These are phyloP conservation scores for Gryganskiella cystojenkinii DNA, from an alignment of 192 early-diverging fungal species.

Conservation along the genomic window DNA sequence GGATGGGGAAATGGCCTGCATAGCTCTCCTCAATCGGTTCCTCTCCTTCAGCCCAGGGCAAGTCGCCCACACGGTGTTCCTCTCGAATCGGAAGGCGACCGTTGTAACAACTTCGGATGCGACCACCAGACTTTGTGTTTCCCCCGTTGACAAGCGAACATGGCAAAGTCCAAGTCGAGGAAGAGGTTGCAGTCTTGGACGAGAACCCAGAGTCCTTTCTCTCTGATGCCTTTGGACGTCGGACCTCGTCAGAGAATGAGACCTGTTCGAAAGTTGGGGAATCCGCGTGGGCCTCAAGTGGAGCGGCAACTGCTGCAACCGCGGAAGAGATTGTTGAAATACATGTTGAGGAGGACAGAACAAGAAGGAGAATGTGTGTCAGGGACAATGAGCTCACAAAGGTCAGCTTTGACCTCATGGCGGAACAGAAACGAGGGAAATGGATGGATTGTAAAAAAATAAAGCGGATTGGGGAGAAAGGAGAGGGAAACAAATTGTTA, in stretches of 20 bases:
- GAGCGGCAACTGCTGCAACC: no score
- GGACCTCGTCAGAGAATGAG: no score
- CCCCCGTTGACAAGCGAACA: neutral
- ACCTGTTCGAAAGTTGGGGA: no score
- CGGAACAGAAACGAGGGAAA: no score
- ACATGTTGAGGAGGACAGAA: no score
- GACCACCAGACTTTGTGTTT: neutral
- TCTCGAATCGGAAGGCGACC: conserved; percentile 13
- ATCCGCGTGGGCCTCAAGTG: no score
- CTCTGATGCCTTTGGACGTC: no score
- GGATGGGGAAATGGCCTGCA: conserved; percentile 67
- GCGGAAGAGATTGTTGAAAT: no score
- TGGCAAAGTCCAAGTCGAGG: neutral
- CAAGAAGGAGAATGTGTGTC: neutral
- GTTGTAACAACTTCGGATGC: neutral
- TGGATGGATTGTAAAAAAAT: neutral
- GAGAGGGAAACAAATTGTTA: neutral
- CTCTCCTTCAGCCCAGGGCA: conserved; percentile 56
- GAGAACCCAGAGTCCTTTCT: no score
- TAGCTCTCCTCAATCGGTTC: conserved; percentile 69
- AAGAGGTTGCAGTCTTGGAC: no score
- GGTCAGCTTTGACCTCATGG: neutral
- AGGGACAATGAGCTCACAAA: neutral
- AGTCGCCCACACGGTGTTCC: conserved; percentile 32
- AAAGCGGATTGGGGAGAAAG: neutral